These are phyloP conservation scores for Cryptococcus sp. DNA, from an alignment of 1,284 basidiomycete species.

Conservation along the genomic window DNA sequence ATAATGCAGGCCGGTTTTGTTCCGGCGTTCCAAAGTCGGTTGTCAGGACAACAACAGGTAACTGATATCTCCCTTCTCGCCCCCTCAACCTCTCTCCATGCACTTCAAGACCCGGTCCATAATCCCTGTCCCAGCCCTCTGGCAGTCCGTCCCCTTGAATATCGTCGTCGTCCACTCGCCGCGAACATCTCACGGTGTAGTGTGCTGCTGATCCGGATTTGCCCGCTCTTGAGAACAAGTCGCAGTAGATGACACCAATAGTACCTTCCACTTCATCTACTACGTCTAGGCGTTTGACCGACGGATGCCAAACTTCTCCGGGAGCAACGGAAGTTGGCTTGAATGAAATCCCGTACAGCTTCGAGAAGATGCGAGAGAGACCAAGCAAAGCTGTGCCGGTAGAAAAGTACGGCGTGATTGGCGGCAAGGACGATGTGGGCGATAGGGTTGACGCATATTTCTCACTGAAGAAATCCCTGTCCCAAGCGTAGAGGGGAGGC, in stretches of 20 bases:
- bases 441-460: conserved; percentile 53
- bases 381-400: conserved; percentile 84
- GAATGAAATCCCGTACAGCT: conserved; percentile 84
- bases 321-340: conserved; percentile 63
- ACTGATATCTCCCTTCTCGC: conserved; percentile 72
- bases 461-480: conserved; percentile 76
- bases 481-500: conserved; percentile 84
- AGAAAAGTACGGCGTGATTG: conserved; percentile 66
- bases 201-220: conserved; percentile 93
- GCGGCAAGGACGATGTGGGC: conserved; percentile 67
- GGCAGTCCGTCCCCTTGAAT: conserved; percentile 61
- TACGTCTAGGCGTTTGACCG: conserved; percentile 89
- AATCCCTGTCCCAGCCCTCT: conserved; percentile 41
- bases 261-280: conserved; percentile 74
- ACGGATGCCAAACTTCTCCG: conserved; percentile 85
- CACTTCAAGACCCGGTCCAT: conserved; percentile 46
- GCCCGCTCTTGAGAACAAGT: conserved; percentile 80
- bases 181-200: conserved; percentile 93
- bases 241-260: conserved; percentile 92
- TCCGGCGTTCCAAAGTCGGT: conserved; percentile 76
- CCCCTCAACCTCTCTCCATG: conserved; percentile 52
- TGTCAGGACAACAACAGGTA: conserved; percentile 87
- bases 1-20: conserved; percentile 65
- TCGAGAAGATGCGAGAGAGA: conserved; percentile 77
- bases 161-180: conserved; percentile 89